A percentile compares a stretch with the other conserved stretches of the same genome.
These are phyloP conservation scores for Fraxinus velutina DNA, from an alignment of 305 asterid genomes.

Conservation along the genomic window DNA sequence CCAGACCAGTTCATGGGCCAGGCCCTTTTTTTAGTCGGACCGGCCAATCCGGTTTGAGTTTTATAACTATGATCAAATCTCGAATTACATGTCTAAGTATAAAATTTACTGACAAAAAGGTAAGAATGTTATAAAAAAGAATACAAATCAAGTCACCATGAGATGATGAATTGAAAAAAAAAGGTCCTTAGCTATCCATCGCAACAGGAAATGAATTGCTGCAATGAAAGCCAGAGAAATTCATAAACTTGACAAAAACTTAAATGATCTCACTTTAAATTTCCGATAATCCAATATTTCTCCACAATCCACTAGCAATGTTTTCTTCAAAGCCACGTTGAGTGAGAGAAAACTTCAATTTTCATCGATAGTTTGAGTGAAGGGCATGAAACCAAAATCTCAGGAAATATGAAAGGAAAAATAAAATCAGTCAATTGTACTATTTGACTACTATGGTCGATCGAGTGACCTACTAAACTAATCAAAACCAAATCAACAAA, in stretches of 20 bases:
- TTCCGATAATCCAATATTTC: background rate
- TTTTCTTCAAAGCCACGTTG: background rate
- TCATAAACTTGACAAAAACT: background rate
- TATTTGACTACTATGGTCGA: background rate
- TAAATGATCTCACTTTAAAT: background rate
- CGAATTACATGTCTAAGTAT: background rate
- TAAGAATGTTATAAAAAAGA: background rate
- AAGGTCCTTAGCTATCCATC: background rate
- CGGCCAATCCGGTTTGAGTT: background rate
- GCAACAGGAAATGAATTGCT: background rate
- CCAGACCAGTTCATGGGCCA: background rate
- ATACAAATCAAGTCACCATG: background rate
- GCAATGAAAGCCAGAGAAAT: background rate
- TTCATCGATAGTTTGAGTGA: background rate
- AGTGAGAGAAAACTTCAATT: background rate
- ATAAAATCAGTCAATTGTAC: background rate
- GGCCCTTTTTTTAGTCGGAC: background rate
- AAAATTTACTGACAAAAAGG: background rate
- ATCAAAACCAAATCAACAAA: conserved; percentile 20
- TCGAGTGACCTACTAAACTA: background rate
- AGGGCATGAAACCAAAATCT: background rate
- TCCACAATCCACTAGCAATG: background rate
- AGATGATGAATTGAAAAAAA: background rate
- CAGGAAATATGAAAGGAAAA: background rate
- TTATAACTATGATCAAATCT: background rate